Evolutionary conservation across 139 green algal species (phyloP), one percentile per base, ranked within the genome.

Genomic region (Zygnema circumcarinatum): DNA sequence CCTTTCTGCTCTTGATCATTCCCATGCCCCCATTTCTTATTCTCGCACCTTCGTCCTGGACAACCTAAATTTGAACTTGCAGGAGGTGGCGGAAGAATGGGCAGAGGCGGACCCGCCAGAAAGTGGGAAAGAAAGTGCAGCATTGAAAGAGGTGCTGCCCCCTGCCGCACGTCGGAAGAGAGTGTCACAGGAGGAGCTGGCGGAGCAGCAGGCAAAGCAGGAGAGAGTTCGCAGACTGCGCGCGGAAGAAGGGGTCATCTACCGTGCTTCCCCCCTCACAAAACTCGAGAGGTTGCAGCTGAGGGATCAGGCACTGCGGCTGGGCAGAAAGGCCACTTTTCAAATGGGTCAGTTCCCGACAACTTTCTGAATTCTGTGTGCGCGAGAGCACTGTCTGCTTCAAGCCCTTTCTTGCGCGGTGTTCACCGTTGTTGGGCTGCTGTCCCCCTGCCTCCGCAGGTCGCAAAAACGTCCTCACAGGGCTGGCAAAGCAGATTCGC

Each of bases 381-480:
- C 0, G n/a, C n/a, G n/a, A n/a, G n/a, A n/a, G n/a, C n/a, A n/a
- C n/a, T n/a, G n/a, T n/a, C n/a, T n/a, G n/a, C n/a, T n/a, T n/a
- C n/a, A n/a, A n/a, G n/a, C n/a, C n/a, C n/a, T n/a, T n/a, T n/a
- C n/a, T n/a, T n/a, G n/a, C n/a, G n/a, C n/a, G n/a, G n/a, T n/a
- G n/a, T n/a, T n/a, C n/a, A n/a, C n/a, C n/a, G n/a, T n/a, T n/a
- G n/a, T n/a, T n/a, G n/a, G n/a, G n/a, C n/a, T n/a, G n/a, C n/a
- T n/a, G n/a, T n/a, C n/a, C n/a, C n/a, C n/a, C n/a, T n/a, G n/a
- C n/a, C n/a, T n/a, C n/a, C 76, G n/a, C 79, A 85, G 79, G 79
- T 38, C 35, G 42, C 22, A 85, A 53, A 38, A 85, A 85, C 79
- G 79, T 85, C 54, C 38, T 85, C 32, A 41, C 47, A 40, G 81